phyloP scores from a whole-genome alignment of 2,329 filamentous ascomycete genomes.

The Epichloe sylvatica region DNA sequence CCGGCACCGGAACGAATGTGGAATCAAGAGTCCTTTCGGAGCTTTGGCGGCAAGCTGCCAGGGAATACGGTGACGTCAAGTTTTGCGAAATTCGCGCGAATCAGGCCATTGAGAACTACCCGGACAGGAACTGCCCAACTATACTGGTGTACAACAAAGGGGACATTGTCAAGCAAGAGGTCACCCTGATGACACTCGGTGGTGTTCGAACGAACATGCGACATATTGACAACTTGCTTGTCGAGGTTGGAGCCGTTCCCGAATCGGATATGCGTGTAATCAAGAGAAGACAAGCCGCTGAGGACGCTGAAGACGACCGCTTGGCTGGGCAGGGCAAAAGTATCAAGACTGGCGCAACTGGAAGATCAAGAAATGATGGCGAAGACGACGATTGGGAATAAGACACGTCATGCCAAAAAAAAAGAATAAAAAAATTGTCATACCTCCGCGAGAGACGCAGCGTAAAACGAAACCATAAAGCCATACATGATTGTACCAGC shows the following conservation, averaged over 20 bases:
- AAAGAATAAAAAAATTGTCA: not conserved
- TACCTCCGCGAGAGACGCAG: not conserved
- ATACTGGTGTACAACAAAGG: constrained; percentile 86
- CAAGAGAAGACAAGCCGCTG: constrained; percentile 44
- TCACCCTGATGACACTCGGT: constrained; percentile 70
- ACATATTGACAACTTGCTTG: constrained; percentile 67
- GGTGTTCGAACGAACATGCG: constrained; percentile 57
- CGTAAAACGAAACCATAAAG: not conserved
- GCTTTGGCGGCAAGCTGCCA: constrained; percentile 72
- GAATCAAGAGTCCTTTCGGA: constrained; percentile 75
- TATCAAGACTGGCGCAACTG: constrained; percentile 36
- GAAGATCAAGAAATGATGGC: constrained; percentile 26
- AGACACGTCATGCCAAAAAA: constrained; percentile 8
- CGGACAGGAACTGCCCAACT: constrained; percentile 86
- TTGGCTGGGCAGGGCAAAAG: constrained; percentile 28
- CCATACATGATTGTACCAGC: not conserved
- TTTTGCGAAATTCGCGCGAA: constrained; percentile 91
- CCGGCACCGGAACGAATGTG: constrained; percentile 61
- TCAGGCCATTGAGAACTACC: constrained; percentile 93
- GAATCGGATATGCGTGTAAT: constrained; percentile 65
- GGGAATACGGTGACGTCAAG: constrained; percentile 84
- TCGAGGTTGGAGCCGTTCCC: constrained; percentile 69
- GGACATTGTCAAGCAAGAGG: constrained; percentile 80
- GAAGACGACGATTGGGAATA: constrained; percentile 50
- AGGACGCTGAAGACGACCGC: constrained; percentile 47